Evolutionary conservation across 331 rosid species (phyloP), one percentile per base, ranked within the genome.

Genomic region (Pyrus hybrid): DNA sequence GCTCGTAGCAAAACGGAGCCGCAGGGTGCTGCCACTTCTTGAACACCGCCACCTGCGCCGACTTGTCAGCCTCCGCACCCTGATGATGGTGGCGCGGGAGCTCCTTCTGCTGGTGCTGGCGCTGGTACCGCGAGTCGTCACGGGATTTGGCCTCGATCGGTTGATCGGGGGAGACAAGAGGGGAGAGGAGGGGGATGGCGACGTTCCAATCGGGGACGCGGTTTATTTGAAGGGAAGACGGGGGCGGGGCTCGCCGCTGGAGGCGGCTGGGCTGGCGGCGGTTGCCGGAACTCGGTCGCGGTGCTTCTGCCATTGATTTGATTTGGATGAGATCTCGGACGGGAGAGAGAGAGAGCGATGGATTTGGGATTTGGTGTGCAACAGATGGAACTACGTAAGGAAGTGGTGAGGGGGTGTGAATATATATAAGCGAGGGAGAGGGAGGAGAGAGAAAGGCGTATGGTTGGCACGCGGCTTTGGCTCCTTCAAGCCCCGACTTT

Each of bases 11-110:
- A 78, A 92, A 92, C 11, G 99, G 97, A 4, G 97, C 97, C 17
- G 99, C 99, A 80, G 97, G 99, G 67, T 92, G 99, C 87, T 94
- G 97, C 99, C 99, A 94, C 67, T 77, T 94, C 81, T 92, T 87
- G 64, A 92, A 87, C 9, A 81, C 85, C 61, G 75, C 76, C 60
- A 76, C 65, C 69, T 84, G 80, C 68, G 89, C 88, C 58, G 87
- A 17, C 18, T 67, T 63, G n/a, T 57, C 68, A 5, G 77, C 57
- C 32, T 82, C 89, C 9, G 78, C 37, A 25, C 35, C 20, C 23
- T 79, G 82, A 67, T 76, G 86, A 30, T 77, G 86, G 23, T 60
- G 70, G 16, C 57, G 68, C 41, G 17, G 77, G 23, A 62, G 25
- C 70, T 53, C 70, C 53, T 63, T 43, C 77, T 73, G 82, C 68